These are phyloP conservation scores for Golubevia sp. DNA, from an alignment of 1,284 basidiomycete genomes.

Conservation along the genomic window DNA sequence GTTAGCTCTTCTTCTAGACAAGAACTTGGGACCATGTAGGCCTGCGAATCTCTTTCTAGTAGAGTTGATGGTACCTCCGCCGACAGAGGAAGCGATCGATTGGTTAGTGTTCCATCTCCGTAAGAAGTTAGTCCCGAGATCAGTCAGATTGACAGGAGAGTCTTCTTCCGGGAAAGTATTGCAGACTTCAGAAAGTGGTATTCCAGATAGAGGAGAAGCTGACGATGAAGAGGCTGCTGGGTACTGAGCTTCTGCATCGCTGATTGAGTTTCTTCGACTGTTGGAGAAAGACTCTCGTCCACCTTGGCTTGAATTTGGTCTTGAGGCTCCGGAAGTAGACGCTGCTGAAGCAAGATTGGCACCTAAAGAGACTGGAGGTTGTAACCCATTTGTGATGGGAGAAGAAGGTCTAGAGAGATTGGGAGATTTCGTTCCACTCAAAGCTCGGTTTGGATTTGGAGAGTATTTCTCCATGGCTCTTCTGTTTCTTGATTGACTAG, in stretches of 20 bases:
- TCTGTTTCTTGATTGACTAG: constrained; percentile 36
- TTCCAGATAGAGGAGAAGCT: no score
- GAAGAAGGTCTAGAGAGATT: constrained; percentile 15
- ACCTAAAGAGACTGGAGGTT: constrained; percentile 3
- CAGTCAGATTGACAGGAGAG: no score
- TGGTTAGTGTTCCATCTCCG: constrained; percentile 10
- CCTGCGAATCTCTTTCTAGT: constrained; percentile 24
- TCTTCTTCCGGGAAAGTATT: no score
- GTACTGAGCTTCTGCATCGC: no score
- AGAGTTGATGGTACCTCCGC: constrained; percentile 21
- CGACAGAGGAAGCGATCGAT: constrained; percentile 26
- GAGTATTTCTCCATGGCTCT: constrained; percentile 50
- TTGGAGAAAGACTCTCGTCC: no score
- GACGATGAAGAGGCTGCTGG: no score
- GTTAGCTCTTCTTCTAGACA: no score
- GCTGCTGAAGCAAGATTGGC: constrained; percentile 14
- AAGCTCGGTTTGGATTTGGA: constrained; percentile 15
- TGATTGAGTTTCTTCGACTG: no score
- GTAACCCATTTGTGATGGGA: constrained; percentile 3
- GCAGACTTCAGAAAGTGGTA: no score
- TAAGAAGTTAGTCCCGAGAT: constrained; percentile 7
- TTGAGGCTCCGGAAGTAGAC: constrained; percentile 5
- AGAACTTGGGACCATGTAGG: no score
- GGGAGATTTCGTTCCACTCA: constrained; percentile 13
- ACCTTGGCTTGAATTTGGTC: not conserved